Evolutionary conservation across 768 basidiomycete species (phyloP), one percentile per base, ranked within the genome.

Genomic region (Suillus subalutaceus): DNA sequence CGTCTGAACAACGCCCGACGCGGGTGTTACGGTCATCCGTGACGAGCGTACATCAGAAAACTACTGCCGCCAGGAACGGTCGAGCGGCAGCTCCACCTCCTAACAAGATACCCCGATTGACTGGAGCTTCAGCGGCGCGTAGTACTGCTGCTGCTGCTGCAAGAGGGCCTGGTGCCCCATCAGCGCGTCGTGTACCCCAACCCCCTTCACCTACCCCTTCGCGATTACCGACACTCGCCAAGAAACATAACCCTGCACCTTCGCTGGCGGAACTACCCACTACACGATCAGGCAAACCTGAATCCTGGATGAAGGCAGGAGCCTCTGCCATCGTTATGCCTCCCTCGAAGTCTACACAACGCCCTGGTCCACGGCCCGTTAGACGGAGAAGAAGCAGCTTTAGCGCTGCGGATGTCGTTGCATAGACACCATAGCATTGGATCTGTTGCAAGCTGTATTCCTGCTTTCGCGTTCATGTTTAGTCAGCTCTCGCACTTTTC

Each of bases 371-470:
- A 67, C 84, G 93, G 62, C 90, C 82, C 52, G 86, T 93, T 60
- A 84, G 92, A 69, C 85, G 92, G 67, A 81, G 93, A 73, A 83
- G 93, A 66, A 94, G 93, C 73, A 95, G 94, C 72, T 95, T 95
- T 77, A 94, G 94, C 74, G 83, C 89, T 64, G 93, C 91, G 4
- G 93, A 95, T 75, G 89, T 94, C 26, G 86, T 94, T 67, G 92
- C 91, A 72, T 94, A 80, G 79, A 58, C 55, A 46, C 60, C 43
- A 40, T 57, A 66, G 9, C 13, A 63, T 15, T 59, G 48, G n/a
- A 50, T 44, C 52, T 65, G 41, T 43, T 20, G 41, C 63, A 55
- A 61, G 63, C 64, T 52, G 30, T 62, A 50, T 68, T 50, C 44
- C 38, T 60, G 37, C 41, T 43, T 59, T 65, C 68, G 67, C 56